Percentiles rank a stretch among this genome's conserved stretches.
Evolutionary conservation across 768 basidiomycete species (phyloP).

Genomic region (Lentinula aciculospora): DNA sequence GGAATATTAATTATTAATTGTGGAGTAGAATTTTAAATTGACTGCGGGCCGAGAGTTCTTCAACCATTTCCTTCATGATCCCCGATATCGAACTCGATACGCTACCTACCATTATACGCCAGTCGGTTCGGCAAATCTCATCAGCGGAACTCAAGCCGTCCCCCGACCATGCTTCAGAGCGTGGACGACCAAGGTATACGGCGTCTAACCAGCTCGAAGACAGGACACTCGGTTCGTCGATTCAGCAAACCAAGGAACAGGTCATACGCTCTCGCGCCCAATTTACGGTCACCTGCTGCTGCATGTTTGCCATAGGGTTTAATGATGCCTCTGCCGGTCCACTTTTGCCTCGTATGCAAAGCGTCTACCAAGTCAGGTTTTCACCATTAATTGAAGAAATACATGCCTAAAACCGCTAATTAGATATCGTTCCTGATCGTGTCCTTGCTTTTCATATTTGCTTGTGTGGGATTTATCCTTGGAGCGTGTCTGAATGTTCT

Average conservation of each 20-base stretch:
- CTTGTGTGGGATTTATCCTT: slow-evolving; percentile 20
- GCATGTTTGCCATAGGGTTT: slow-evolving; percentile 29
- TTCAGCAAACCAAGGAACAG: slow-evolving; percentile 14
- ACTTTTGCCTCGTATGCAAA: slow-evolving; percentile 30
- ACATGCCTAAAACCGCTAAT: neutral
- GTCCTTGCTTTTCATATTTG: slow-evolving; percentile 36
- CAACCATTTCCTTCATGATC: neutral
- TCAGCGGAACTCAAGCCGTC: neutral
- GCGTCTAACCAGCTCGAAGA: neutral
- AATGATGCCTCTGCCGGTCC: slow-evolving; percentile 34
- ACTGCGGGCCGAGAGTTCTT: neutral
- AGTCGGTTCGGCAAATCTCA: neutral
- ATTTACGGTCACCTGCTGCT: slow-evolving; percentile 26
- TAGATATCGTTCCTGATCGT: slow-evolving; percentile 34
- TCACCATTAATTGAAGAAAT: neutral
- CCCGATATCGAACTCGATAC: neutral
- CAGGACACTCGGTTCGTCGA: neutral
- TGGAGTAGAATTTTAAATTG: too few species aligned
- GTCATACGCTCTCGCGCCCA: slow-evolving; percentile 21
- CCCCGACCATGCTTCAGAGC: neutral
- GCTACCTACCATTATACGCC: neutral
- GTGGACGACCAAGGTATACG: neutral
- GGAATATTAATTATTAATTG: too few species aligned
- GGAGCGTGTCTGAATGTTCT: slow-evolving; percentile 25
- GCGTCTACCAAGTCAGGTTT: slow-evolving; percentile 25